Percentiles rank a stretch among this genome's conserved stretches.
These are phyloP conservation scores for Heteromeles arbutifolia DNA, from an alignment of 306 rosid genomes.

Conservation along the genomic window DNA sequence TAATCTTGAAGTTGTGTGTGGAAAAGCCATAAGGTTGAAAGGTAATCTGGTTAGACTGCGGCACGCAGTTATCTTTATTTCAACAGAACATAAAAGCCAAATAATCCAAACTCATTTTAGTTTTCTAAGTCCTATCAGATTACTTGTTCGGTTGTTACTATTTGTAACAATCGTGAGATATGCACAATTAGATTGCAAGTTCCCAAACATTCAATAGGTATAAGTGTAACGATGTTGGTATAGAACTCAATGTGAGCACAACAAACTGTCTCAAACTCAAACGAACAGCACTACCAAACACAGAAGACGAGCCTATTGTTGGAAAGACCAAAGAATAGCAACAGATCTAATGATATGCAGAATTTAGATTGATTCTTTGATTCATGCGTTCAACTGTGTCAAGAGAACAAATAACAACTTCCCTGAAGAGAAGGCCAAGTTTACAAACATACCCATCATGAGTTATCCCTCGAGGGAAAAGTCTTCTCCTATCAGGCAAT, in stretches of 20 bases:
- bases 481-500: conserved; percentile 18
- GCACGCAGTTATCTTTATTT: neutral
- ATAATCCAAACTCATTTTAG: neutral
- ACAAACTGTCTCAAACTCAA: conserved; percentile 28
- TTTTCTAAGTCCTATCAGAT: neutral
- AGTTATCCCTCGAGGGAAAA: conserved; percentile 13
- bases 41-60: neutral
- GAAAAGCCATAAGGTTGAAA: neutral
- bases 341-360: conserved; percentile 9
- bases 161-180: neutral
- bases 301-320: conserved; percentile 29
- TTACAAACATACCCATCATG: conserved; percentile 32
- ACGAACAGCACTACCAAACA: conserved; percentile 29
- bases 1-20: neutral
- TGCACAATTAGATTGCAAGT: neutral
- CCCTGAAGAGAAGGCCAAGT: conserved; percentile 23
- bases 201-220: neutral
- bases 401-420: conserved; percentile 15
- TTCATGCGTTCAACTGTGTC: conserved; percentile 33
- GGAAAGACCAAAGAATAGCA: conserved; percentile 4
- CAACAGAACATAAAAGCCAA: neutral
- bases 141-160: neutral
- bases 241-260: neutral
- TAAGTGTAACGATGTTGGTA: neutral
- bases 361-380: conserved; percentile 28